Evolutionary conservation across 2,329 filamentous ascomycete species (phyloP).

Genomic region (Cladosporium sp.): DNA sequence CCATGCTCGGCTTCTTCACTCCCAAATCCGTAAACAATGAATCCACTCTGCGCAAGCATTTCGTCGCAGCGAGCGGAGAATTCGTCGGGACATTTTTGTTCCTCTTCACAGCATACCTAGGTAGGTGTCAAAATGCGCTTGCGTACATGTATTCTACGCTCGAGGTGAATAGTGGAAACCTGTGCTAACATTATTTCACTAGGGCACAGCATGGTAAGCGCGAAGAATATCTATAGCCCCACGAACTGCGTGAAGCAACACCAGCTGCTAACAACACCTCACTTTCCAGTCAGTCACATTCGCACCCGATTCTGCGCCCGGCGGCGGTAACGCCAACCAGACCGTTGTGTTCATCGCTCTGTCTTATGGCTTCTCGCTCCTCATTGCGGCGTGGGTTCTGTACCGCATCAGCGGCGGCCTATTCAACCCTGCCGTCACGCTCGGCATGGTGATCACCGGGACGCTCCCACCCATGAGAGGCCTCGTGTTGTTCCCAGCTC

Average conservation of each 20-base stretch:
- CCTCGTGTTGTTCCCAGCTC: conserved; percentile 31
- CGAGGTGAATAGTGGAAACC: too few relatives aligned
- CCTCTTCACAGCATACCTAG: conserved; percentile 36
- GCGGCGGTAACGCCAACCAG: conserved; percentile 25
- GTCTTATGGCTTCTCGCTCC: conserved; percentile 33
- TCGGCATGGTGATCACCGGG: conserved; percentile 34
- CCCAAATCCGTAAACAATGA: conserved; percentile 3
- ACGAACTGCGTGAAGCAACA: too few relatives aligned
- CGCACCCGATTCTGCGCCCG: conserved; percentile 23
- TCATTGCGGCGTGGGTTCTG: conserved; percentile 34
- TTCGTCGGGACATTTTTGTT: conserved; percentile 40
- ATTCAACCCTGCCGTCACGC: conserved; percentile 35
- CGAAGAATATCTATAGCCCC: not conserved
- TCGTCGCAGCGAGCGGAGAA: conserved; percentile 31
- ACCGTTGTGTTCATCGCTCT: conserved; percentile 34
- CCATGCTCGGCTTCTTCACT: conserved; percentile 19
- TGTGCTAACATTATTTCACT: too few relatives aligned
- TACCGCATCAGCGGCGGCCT: conserved; percentile 35
- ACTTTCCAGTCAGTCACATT: conserved; percentile 6
- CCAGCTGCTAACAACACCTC: not conserved
- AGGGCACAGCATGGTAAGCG: not conserved
- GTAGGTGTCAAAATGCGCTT: conserved; percentile 30
- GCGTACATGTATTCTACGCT: not conserved
- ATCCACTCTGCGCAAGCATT: conserved; percentile 25
- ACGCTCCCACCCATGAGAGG: conserved; percentile 31